Base-by-base conservation (phyloP, 306 rosid genomes). In the Malus asiatica region DNA sequence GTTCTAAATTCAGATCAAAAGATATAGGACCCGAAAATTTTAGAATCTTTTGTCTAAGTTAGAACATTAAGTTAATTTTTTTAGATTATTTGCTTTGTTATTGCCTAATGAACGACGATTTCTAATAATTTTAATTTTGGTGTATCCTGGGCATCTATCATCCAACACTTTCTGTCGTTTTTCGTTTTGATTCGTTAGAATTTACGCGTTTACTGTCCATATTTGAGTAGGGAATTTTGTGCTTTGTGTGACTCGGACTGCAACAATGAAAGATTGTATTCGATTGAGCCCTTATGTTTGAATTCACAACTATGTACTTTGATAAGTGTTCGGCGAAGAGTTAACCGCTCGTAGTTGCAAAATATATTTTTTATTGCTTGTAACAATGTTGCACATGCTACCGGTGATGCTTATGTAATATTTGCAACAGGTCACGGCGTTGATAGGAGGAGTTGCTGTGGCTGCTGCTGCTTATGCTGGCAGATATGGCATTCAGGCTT, bases 391-490 rank as follows among this genome's bases (percentile, higher is more conserved):
- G 44, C 27, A 35, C 52, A 27, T 5, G 29, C 62, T n/a, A 57
- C 29, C 1, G 29, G 14, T 57, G 62, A 57, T 8, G 62, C 62
- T 57, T n/a, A 57, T n/a, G 62, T n/a, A 51, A 51, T 6, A 59
- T 75, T 60, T 71, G 71, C 23, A 30, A 18, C 81, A 93, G 97
- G 85, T 80, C 53, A 76, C 93, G 11, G 92, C 96, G 2, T 80
- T 93, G 62, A 15, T 88, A 12, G 84, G 93, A 11, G 96, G 96
- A 72, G 1, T 88, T 46, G 89, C 88, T 42, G 90, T 91, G 46
- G 98, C 98, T 42, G 98, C 96, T 2, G 87, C 96, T 66, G 98
- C 98, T 58, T 91, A 86, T 81, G 98, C 89, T 0, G 92, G 90
- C n/a, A 87, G 80, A 70, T 89, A 82, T 77, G 74, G 96, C n/a